These are phyloP conservation scores for Artomyces pyxidatus DNA, from an alignment of 768 basidiomycete genomes.

Conservation along the genomic window DNA sequence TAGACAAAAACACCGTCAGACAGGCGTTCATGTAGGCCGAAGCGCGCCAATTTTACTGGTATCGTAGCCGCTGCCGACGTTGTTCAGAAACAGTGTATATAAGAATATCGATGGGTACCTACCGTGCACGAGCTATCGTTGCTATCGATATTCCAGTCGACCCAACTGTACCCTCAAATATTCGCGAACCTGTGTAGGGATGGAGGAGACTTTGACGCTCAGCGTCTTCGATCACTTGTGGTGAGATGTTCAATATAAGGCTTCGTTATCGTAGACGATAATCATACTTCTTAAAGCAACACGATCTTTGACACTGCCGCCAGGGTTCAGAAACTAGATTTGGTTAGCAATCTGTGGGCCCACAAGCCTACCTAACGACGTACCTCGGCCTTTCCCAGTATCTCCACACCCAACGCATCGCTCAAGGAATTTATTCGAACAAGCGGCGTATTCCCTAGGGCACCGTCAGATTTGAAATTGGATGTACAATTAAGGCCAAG, in stretches of 20 bases:
- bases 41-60: conserved; percentile 45
- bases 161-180: conserved; percentile 96
- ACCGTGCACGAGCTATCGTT: conserved; percentile 85
- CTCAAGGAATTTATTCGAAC: conserved; percentile 88
- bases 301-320: conserved; percentile 95
- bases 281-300: conserved; percentile 83
- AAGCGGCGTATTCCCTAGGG: conserved; percentile 94
- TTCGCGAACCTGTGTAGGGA: conserved; percentile 82
- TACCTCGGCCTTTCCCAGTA: conserved; percentile 93
- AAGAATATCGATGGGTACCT: conserved; percentile 14
- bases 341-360: conserved; percentile 1
- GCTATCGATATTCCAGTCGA: conserved; percentile 96
- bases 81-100: background rate
- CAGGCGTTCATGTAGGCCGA: background rate
- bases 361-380: conserved; percentile 8
- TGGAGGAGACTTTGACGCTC: conserved; percentile 74
- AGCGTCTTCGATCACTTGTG: conserved; percentile 90
- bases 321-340: conserved; percentile 85
- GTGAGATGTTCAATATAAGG: background rate
- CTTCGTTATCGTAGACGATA: background rate
- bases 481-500: background rate
- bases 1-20: conserved; percentile 22
- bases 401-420: conserved; percentile 85
- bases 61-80: conserved; percentile 66
- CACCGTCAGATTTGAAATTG: too few relatives aligned